phyloP scores from a whole-genome alignment of 1,284 basidiomycete genomes.

The Prillingera fragicola region DNA sequence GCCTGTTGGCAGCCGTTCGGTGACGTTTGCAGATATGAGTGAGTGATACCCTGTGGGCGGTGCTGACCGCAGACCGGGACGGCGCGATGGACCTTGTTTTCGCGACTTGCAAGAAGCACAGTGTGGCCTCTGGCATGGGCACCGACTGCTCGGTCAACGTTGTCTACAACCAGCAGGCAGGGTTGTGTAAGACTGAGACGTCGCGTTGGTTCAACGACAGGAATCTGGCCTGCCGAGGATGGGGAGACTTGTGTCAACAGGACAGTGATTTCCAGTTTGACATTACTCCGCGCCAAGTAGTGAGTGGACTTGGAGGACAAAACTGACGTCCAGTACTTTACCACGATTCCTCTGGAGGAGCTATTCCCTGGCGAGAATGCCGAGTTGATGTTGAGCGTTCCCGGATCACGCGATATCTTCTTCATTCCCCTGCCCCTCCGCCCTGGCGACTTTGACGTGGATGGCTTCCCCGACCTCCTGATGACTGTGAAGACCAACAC shows the following conservation, averaged over 20 bases:
- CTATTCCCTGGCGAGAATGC: slow-evolving; percentile 53
- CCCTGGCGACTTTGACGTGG: slow-evolving; percentile 85
- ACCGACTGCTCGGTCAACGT: slow-evolving; percentile 78
- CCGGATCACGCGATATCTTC: slow-evolving; percentile 51
- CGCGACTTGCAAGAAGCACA: slow-evolving; percentile 69
- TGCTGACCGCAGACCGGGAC: slow-evolving; percentile 65
- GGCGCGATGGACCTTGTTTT: slow-evolving; percentile 96
- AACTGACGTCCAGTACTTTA: slow-evolving; percentile 54
- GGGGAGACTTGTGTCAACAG: slow-evolving; percentile 71
- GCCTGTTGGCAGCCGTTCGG: slow-evolving; percentile 69
- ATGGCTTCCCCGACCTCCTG: slow-evolving; percentile 90
- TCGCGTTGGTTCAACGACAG: slow-evolving; percentile 20
- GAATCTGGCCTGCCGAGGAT: slow-evolving; percentile 59
- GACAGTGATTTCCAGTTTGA: slow-evolving; percentile 78
- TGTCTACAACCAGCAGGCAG: slow-evolving; percentile 87
- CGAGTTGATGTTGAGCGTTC: slow-evolving; percentile 59
- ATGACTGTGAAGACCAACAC: slow-evolving; percentile 53
- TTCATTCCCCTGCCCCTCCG: slow-evolving; percentile 70
- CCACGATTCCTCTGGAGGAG: slow-evolving; percentile 61
- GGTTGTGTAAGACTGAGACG: slow-evolving; percentile 57
- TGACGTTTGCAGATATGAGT: slow-evolving; percentile 92
- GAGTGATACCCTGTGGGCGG: slow-evolving; percentile 27
- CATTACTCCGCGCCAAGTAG: slow-evolving; percentile 57
- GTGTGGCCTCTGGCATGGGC: slow-evolving; percentile 63
- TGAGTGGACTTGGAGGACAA: slow-evolving; percentile 48